phyloP scores from a whole-genome alignment of 257 asterid species.

The Solanum chaucha region DNA sequence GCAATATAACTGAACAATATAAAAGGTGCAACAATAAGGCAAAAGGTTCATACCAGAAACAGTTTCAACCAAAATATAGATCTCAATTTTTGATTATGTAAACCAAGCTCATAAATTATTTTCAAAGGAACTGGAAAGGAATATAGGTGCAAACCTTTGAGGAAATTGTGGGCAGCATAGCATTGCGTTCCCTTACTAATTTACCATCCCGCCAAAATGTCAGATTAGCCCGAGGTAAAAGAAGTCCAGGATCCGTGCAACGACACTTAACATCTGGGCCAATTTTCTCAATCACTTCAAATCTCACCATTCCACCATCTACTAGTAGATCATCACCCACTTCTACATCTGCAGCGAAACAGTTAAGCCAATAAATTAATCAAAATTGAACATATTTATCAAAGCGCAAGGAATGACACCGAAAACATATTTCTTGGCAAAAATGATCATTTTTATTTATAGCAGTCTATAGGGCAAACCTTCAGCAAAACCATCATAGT shows the following conservation, averaged over 20 bases:
- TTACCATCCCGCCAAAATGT: slow-evolving; percentile 97
- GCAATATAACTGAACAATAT: background rate
- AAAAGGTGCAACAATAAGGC: background rate
- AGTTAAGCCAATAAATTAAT: background rate
- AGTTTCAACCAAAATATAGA: background rate
- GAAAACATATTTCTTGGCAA: background rate
- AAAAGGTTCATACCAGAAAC: background rate
- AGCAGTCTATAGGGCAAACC: slow-evolving; percentile 24
- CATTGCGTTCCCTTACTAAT: slow-evolving; percentile 91
- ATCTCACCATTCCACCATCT: slow-evolving; percentile 99
- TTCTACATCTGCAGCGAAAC: slow-evolving; percentile 51
- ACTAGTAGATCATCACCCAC: slow-evolving; percentile 93
- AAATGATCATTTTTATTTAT: background rate
- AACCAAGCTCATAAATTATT: background rate
- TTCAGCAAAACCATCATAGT: slow-evolving; percentile 96
- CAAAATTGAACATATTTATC: background rate
- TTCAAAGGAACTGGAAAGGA: background rate
- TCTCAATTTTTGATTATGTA: background rate
- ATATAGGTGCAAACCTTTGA: slow-evolving; percentile 52
- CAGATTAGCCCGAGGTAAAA: slow-evolving; percentile 91
- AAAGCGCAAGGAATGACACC: background rate
- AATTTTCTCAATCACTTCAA: slow-evolving; percentile 89
- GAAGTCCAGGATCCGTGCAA: slow-evolving; percentile 95
- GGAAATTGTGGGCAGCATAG: slow-evolving; percentile 97
- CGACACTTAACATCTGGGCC: slow-evolving; percentile 98